A percentile compares a stretch with the other conserved stretches of the same genome.
These are phyloP conservation scores for Cutaneotrichosporon dermatis DNA, from an alignment of 1,284 basidiomycete species.

Conservation along the genomic window DNA sequence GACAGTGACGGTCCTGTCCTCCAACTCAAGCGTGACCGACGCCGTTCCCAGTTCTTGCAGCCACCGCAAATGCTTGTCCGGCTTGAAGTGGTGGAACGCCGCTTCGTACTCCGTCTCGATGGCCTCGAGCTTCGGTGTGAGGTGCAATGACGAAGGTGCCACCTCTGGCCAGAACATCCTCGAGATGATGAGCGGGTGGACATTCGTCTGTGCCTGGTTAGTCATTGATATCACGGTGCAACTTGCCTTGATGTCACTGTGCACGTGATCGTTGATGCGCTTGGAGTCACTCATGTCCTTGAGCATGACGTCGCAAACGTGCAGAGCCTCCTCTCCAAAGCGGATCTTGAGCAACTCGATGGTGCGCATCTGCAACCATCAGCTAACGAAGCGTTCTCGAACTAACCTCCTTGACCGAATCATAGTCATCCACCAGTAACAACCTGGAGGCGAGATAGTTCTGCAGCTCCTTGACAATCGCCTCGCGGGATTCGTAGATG, in stretches of 20 bases:
- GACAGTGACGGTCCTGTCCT: conserved; percentile 69
- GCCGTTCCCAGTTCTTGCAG: conserved; percentile 79
- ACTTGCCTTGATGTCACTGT: conserved; percentile 63
- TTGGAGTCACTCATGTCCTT: conserved; percentile 91
- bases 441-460: conserved; percentile 77
- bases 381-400: background rate
- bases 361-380: conserved; percentile 64
- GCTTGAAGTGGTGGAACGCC: conserved; percentile 74
- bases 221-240: background rate
- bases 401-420: conserved; percentile 73
- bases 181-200: conserved; percentile 86
- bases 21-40: conserved; percentile 68
- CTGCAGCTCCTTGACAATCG: conserved; percentile 90
- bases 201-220: conserved; percentile 54
- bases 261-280: conserved; percentile 76
- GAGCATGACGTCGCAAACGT: conserved; percentile 94
- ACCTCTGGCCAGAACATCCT: conserved; percentile 87
- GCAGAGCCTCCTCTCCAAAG: conserved; percentile 82
- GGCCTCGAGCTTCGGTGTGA: conserved; percentile 74
- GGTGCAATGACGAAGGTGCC: conserved; percentile 64
- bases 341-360: conserved; percentile 89
- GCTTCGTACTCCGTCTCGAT: conserved; percentile 69
- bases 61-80: conserved; percentile 83
- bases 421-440: conserved; percentile 71
- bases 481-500: conserved; percentile 90